These are phyloP conservation scores for Exsudoporus frostii DNA, from an alignment of 768 basidiomycete genomes.

Conservation along the genomic window DNA sequence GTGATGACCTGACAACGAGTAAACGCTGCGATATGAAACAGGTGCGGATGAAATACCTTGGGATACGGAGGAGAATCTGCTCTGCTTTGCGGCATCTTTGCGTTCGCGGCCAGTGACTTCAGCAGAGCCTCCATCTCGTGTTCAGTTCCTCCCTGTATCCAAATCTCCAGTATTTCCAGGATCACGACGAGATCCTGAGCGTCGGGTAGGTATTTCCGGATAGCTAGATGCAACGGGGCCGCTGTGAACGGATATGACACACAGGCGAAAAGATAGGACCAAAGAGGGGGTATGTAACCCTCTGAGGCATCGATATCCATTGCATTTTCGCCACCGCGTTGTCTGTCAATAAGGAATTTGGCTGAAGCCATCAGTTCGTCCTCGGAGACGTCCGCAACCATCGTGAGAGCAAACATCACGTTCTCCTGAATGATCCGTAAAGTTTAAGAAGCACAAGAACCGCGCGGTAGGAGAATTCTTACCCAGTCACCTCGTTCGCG, in stretches of 20 bases:
- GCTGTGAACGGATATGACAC: conserved; percentile 41
- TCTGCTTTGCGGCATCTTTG: conserved; percentile 12
- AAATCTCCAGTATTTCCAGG: conserved; percentile 36
- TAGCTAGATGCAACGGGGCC: conserved; percentile 40
- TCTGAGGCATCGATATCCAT: conserved; percentile 38
- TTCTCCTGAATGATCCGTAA: conserved; percentile 25
- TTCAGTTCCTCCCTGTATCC: conserved; percentile 36
- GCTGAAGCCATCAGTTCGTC: conserved; percentile 56
- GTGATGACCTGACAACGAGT: conserved; percentile 47
- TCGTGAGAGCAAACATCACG: conserved; percentile 49
- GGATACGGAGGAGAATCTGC: conserved; percentile 24
- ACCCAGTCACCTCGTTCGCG: conserved; percentile 68
- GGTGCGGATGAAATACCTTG: conserved; percentile 41
- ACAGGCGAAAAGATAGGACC: conserved; percentile 37
- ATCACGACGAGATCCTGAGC: conserved; percentile 38
- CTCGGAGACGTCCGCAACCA: conserved; percentile 64
- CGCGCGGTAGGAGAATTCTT: conserved; percentile 10
- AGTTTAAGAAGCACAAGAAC: background rate
- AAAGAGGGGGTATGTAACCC: conserved; percentile 32
- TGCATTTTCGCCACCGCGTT: conserved; percentile 28
- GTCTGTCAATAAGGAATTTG: conserved; percentile 39
- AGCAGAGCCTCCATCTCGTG: conserved; percentile 21
- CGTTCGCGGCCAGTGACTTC: conserved; percentile 18
- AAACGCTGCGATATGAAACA: conserved; percentile 29
- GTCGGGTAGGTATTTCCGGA: conserved; percentile 39